Evolutionary conservation across 495 filamentous ascomycete species (phyloP), one percentile per base, ranked within the genome.

Genomic region (Penicillium nucicola): DNA sequence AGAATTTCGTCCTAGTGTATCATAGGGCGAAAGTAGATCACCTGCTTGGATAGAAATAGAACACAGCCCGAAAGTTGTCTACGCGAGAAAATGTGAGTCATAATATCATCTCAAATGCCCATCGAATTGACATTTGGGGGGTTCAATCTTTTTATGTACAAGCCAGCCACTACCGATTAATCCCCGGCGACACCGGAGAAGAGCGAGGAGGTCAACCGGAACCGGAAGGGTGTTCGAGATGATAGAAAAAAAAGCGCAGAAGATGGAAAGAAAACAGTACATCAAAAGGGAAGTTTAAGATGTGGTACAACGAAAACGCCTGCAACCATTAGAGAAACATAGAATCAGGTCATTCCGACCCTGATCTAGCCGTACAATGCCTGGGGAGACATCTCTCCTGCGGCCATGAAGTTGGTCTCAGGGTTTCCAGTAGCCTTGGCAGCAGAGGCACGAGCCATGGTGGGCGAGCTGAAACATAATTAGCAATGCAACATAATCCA

Each of bases 391-490:
- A 75, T 73, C 62, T 77, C 84, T 42, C 90, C 90, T 13, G 86
- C 80, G 41, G 89, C 89, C 89, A 93, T 86, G 62, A 92, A 87
- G 75, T 93, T 92, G 19, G 84, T 92, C 60, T 89, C 72, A 19
- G 90, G 84, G 56, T 81, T 80, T 37, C 78, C 77, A 14, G 72
- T 74, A 44, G 75, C 79, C 77, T 93, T 95, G 41, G 90, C 87
- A 34, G 87, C 91, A 13, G 89, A 91, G 75, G 90, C 96, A 59
- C 93, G 83, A 22, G 93, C 92, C 93, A 98, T 98, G 28, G 93
- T 98, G 30, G 92, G 90, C 41, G 90, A 95, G 72, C 90, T 95
- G 57, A 10, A 42, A 10, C 22, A 49, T 28, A 38, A 34, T 71
- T 57, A 81, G 69, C 52, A 62, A 62, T 33, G 41, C 37, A 43